A percentile compares a stretch with the other conserved stretches of the same genome.
Conservation (phyloP, 768 basidiomycete genomes). For the Panaeolus cyanescens region DNA sequence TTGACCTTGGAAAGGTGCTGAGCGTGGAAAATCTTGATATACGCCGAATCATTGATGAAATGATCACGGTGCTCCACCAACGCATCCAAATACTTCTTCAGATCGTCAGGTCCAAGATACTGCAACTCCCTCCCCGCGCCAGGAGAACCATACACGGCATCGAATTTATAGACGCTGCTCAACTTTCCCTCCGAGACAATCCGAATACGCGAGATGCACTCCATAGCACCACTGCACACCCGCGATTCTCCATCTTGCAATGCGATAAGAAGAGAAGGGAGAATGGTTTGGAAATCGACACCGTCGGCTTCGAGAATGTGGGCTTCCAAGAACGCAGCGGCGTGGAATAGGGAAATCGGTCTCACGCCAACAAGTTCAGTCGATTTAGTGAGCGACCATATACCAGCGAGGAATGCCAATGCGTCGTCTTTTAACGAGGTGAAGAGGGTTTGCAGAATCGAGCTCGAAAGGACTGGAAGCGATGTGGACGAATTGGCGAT, state of each 20-base stretch:
- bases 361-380: constrained; percentile 33
- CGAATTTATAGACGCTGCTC: constrained; percentile 67
- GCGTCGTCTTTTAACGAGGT: constrained; percentile 67
- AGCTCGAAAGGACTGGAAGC: constrained; percentile 49
- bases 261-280: constrained; percentile 69
- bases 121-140: constrained; percentile 42
- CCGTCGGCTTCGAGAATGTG: constrained; percentile 52
- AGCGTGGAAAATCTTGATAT: constrained; percentile 61
- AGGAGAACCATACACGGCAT: constrained; percentile 65
- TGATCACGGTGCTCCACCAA: constrained; percentile 56
- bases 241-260: constrained; percentile 46
- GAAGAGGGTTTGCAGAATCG: constrained; percentile 68
- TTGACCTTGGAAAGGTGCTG: constrained; percentile 50
- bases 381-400: constrained; percentile 47
- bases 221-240: constrained; percentile 53
- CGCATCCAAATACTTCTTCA: constrained; percentile 56
- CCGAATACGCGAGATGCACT: constrained; percentile 53
- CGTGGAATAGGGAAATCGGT: constrained; percentile 70
- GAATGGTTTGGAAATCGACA: constrained; percentile 79
- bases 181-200: constrained; percentile 44
- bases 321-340: constrained; percentile 79
- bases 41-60: constrained; percentile 57
- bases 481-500: constrained; percentile 60
- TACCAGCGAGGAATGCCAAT: constrained; percentile 77
- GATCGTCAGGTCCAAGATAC: constrained; percentile 68